phyloP scores from a whole-genome alignment of 2,329 filamentous ascomycete species.

The Chrysoporthe puriensis region DNA sequence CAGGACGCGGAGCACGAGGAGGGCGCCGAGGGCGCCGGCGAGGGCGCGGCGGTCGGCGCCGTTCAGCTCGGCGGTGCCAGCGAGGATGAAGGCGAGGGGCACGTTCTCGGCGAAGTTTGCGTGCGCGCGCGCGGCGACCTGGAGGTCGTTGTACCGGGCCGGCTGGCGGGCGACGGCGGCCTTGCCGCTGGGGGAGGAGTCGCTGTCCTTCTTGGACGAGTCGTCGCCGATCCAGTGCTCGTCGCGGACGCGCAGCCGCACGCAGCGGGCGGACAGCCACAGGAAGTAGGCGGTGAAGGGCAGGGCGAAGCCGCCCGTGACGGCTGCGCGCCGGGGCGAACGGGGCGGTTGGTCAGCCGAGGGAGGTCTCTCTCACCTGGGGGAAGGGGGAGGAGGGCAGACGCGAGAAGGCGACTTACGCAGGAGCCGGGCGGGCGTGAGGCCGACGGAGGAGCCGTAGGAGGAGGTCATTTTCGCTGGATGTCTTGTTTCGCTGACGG shows the following conservation, averaged over 20 bases:
- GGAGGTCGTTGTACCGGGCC: constrained; percentile 32
- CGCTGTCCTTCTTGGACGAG: constrained; percentile 3
- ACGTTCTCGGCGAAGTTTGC: constrained; percentile 40
- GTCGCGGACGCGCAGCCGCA: constrained; percentile 34
- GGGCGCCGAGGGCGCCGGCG: constrained; percentile 32
- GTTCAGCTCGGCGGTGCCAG: constrained; percentile 39
- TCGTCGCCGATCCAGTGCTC: constrained; percentile 36
- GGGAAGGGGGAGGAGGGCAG: too few relatives aligned
- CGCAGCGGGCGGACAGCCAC: constrained; percentile 37
- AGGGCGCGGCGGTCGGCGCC: constrained; percentile 36
- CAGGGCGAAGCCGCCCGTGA: constrained; percentile 38
- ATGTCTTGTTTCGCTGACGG: not conserved
- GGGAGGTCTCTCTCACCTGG: too few relatives aligned
- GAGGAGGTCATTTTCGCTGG: not conserved
- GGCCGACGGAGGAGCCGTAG: constrained; percentile 7
- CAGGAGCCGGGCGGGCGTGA: not conserved
- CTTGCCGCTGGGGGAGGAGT: constrained; percentile 30
- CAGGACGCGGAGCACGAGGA: constrained; percentile 36
- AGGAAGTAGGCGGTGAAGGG: constrained; percentile 40
- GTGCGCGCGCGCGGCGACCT: constrained; percentile 35
- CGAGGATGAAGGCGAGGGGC: constrained; percentile 37
- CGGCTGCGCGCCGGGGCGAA: constrained; percentile 29
- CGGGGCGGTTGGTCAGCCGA: too few relatives aligned
- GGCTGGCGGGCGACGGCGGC: constrained; percentile 23
- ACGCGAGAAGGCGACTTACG: not conserved